These are phyloP conservation scores for Chionographis japonica DNA, from an alignment of 106 monocot species.

Conservation along the genomic window DNA sequence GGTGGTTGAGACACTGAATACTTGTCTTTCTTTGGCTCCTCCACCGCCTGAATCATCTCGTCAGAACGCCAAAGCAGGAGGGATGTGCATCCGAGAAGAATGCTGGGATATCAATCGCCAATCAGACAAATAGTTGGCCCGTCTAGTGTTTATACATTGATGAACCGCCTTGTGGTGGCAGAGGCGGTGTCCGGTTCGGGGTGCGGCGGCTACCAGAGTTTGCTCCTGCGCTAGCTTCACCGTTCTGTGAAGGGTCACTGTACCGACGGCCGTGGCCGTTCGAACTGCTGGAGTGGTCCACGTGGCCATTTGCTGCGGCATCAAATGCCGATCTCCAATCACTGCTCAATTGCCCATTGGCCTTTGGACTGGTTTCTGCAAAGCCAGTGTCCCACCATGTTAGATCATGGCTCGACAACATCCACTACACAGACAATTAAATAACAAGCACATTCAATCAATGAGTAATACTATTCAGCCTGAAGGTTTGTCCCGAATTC, in stretches of 20 bases:
- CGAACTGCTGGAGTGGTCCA: conserved; percentile 23
- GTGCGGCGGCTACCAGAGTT: conserved; percentile 79
- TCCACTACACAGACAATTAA: neutral
- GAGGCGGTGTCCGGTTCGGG: conserved; percentile 81
- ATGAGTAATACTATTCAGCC: too few species aligned
- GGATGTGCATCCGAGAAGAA: conserved; percentile 18
- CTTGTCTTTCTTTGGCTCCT: too few species aligned
- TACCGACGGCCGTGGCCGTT: conserved; percentile 29
- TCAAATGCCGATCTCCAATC: conserved; percentile 96
- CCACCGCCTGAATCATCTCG: too few species aligned
- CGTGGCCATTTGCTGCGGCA: conserved; percentile 60
- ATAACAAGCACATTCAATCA: neutral
- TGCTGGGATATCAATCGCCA: neutral
- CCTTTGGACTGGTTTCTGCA: conserved; percentile 68
- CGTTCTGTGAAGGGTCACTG: conserved; percentile 58
- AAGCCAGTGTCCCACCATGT: neutral
- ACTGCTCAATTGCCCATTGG: conserved; percentile 23
- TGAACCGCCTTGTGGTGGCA: conserved; percentile 46
- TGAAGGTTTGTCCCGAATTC: too few species aligned
- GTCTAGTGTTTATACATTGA: conserved; percentile 38
- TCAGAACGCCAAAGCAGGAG: neutral
- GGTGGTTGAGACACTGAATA: too few species aligned
- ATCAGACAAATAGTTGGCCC: neutral
- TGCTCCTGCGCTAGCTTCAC: conserved; percentile 42
- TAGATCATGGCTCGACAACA: too few species aligned